Evolutionary conservation across 2,329 filamentous ascomycete species (phyloP), one percentile per base, ranked within the genome.

Genomic region (Colletotrichum godetiae): DNA sequence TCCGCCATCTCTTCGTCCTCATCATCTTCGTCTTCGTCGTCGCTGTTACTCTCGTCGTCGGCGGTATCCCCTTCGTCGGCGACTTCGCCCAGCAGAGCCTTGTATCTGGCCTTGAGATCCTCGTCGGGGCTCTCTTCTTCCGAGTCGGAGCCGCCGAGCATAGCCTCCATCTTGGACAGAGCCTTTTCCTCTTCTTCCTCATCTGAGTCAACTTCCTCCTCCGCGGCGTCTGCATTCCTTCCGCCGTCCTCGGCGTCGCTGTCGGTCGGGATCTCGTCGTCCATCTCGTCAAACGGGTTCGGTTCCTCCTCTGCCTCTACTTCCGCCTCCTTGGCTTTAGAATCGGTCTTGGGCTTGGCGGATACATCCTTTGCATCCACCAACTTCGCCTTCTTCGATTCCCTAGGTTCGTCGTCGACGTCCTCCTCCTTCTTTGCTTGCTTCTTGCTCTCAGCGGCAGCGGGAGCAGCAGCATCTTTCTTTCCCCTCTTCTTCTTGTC

Each of bases 71-170:
- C 37, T 19, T 42, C 81, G 1, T 86, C 85, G 6, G 84, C 82
- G n/a, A 83, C 82, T 10, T 82, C 82, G 1, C 83, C 86, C 0
- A 89, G 79, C 3, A 89, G 81, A 46, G 84, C 79, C 27, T 87
- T 85, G 67, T 86, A 86, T 57, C 87, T 86, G 6, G 84, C 80
- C 71, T 81, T 81, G 42, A 81, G 79, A 37, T 82, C 82, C 24
- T 83, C 80, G 49, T 81, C 80, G 55, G 80, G 80, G 13, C 76
- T 76, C 6, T 85, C 85, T 8, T 85, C 83, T 8, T 83, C 84
- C 0, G 85, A 86, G 10, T 83, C 84, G 0, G 85, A 86, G 13
- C 81, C 82, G 3, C 84, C 86, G 0, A 89, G 80, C 15, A 88
- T 80, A 49, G 84, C 79, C 33, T 87, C 86, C 67, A 86, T 86